These are phyloP conservation scores for Candida succiphila DNA, from an alignment of 805 yeast genomes.

Conservation along the genomic window DNA sequence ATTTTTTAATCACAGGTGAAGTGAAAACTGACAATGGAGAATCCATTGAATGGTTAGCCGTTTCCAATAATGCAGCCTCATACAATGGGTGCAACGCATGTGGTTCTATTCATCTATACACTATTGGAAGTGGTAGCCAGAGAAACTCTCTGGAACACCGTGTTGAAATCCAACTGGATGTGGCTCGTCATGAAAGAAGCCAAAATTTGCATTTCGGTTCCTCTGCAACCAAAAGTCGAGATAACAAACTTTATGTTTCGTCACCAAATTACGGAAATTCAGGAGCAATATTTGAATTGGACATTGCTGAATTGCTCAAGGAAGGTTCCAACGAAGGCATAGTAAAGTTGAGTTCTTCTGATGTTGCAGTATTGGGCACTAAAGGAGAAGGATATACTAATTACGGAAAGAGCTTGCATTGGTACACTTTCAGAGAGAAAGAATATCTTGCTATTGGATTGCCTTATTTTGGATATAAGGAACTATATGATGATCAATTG, in stretches of 20 bases:
- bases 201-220: not conserved
- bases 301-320: slow-evolving; percentile 10
- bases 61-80: slow-evolving; percentile 19
- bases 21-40: not conserved
- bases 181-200: too few species aligned
- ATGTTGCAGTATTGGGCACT: slow-evolving; percentile 13
- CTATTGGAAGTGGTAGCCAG: not conserved
- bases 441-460: slow-evolving; percentile 27
- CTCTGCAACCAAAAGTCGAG: not conserved
- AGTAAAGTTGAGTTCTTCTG: not conserved
- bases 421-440: slow-evolving; percentile 9
- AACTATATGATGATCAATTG: slow-evolving; percentile 10
- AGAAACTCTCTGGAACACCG: too few species aligned
- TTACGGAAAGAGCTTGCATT: slow-evolving; percentile 31
- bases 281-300: slow-evolving; percentile 38
- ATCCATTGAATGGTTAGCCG: slow-evolving; percentile 18
- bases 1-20: slow-evolving; percentile 14
- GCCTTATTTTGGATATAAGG: slow-evolving; percentile 18
- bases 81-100: slow-evolving; percentile 20
- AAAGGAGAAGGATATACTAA: slow-evolving; percentile 26
- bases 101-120: slow-evolving; percentile 29
- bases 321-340: not conserved
- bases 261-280: slow-evolving; percentile 16
- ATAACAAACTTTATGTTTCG: not conserved
- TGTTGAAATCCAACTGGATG: too few species aligned